Base-by-base conservation (phyloP, 768 basidiomycete genomes). In the Kondoa malvinella region DNA sequence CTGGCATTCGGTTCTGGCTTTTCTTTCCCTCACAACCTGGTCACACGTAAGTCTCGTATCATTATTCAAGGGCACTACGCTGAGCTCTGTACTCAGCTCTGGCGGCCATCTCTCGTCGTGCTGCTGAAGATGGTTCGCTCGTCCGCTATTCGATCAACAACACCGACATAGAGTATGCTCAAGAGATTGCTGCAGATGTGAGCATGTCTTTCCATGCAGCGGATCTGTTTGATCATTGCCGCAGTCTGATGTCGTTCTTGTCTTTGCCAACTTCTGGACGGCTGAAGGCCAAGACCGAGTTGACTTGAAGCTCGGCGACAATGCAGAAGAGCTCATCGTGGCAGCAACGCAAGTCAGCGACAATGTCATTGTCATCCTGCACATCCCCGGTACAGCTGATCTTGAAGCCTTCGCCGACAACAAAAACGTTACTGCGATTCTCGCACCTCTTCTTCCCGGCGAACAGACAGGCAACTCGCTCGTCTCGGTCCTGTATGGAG, bases 401-500 rank as follows among this genome's bases (percentile, higher is more conserved):
- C 69, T 69, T 15, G 31, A 34, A 30, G 25, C 21, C 2, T 16
- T 16, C 57, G 61, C 59, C 65, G 74, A 77, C 60, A 61, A 76
- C 56, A 76, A 76, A 1, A 78, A 77, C 56, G 74, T 78, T 58
- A 76, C 62, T 25, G 67, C 34, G 29, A 34, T 66, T 56, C 56
- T 32, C 0, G n/a, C 40, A 25, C 33, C 64, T 26, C n/a, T 17
- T 12, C 56, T 69, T 50, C 66, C 72, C 68, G 69, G 72, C 63
- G 50, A 67, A 50, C 27, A 72, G 65, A 30, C 70, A 64, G 59
- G 76, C 3, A 75, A 75, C 59, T 72, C 77, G 1, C 59, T 78
- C n/a, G 77, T 75, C 2, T 75, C 75, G 59, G 65, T 85, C 1
- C 71, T 85, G 2, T 85, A 83, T 72, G 84, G 85, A 3, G 82